Percentiles rank a stretch among this genome's conserved stretches.
Conservation (phyloP, 1,284 basidiomycete genomes). For the Termitomyces sp. region DNA sequence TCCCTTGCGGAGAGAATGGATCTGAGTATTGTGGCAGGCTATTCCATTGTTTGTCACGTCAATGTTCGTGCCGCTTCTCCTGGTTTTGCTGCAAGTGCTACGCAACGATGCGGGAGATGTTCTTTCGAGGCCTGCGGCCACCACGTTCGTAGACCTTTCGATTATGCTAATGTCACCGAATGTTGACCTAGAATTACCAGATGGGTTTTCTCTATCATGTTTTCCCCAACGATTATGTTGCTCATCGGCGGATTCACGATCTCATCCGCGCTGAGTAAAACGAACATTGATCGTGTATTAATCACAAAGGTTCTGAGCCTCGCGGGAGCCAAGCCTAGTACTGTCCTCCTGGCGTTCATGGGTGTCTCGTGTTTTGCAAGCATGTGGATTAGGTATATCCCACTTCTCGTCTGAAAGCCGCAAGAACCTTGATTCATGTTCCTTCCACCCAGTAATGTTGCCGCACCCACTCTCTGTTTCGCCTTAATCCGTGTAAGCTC, state of each 20-base stretch:
- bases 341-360: conserved; percentile 94
- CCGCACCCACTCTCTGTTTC: conserved; percentile 96
- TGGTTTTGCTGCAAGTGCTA: conserved; percentile 87
- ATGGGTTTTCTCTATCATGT: conserved; percentile 75
- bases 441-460: conserved; percentile 72
- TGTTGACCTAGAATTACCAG: conserved; percentile 29
- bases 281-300: conserved; percentile 92
- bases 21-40: conserved; percentile 46
- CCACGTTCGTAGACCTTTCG: conserved; percentile 56
- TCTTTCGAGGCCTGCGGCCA: conserved; percentile 68
- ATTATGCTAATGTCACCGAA: not conserved
- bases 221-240: conserved; percentile 94
- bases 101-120: conserved; percentile 58
- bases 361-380: conserved; percentile 94
- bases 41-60: conserved; percentile 97
- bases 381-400: conserved; percentile 94
- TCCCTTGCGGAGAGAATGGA: not conserved
- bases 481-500: conserved; percentile 83
- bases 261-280: conserved; percentile 94
- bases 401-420: not conserved
- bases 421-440: conserved; percentile 8
- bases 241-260: conserved; percentile 98
- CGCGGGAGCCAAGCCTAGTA: conserved; percentile 84
- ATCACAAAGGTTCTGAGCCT: conserved; percentile 90
- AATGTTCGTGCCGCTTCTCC: conserved; percentile 81